Conservation (phyloP, 2,329 filamentous ascomycete genomes). For the Atkinsonella hypoxylon region DNA sequence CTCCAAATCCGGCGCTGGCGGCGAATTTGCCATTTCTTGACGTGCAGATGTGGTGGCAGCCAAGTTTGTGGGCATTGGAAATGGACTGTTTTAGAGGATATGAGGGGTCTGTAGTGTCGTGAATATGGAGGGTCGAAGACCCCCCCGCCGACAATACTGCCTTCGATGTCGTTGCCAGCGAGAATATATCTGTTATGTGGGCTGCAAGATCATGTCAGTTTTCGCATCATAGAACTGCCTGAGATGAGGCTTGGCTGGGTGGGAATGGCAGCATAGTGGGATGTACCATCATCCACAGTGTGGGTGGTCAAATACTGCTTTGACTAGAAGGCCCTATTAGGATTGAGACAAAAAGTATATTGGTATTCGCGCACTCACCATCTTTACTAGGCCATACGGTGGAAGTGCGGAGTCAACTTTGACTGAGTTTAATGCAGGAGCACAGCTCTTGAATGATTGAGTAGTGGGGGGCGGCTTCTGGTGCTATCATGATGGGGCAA, state of each 20-base stretch:
- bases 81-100: slow-evolving; percentile 74
- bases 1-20: slow-evolving; percentile 79
- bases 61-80: slow-evolving; percentile 68
- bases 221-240: neutral
- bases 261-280: slow-evolving; percentile 14
- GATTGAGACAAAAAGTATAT: neutral
- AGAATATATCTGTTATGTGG: slow-evolving; percentile 76
- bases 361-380: slow-evolving; percentile 13
- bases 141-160: slow-evolving; percentile 76
- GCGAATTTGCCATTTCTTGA: slow-evolving; percentile 57
- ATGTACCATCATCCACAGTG: slow-evolving; percentile 71
- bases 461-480: slow-evolving; percentile 7
- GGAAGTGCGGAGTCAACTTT: neutral
- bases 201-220: slow-evolving; percentile 34
- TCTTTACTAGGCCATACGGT: slow-evolving; percentile 6
- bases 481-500: neutral
- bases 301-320: slow-evolving; percentile 96
- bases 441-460: slow-evolving; percentile 1
- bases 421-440: slow-evolving; percentile 5
- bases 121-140: slow-evolving; percentile 67
- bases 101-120: slow-evolving; percentile 58
- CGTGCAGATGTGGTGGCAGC: slow-evolving; percentile 79
- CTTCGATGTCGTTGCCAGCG: slow-evolving; percentile 61
- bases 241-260: neutral
- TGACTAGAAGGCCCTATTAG: slow-evolving; percentile 45